Base-by-base conservation (phyloP, 169 alveolate species). In the Cryptosporidium viatorum region DNA sequence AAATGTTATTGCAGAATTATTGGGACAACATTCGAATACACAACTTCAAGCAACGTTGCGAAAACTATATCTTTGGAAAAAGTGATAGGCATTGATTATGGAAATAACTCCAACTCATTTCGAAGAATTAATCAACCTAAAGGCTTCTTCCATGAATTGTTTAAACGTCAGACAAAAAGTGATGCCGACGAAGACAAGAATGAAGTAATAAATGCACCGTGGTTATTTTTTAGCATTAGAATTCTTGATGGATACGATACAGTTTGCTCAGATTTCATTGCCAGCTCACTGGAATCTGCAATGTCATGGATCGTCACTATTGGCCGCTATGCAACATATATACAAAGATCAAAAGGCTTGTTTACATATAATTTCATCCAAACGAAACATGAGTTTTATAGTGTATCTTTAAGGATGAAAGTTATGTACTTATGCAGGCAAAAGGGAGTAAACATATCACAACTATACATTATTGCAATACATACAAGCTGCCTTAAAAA, bases 221-320 rank as follows among this genome's bases (percentile, higher is more conserved):
- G 89, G 89, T 68, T 80, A 6, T 80, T 59, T 80, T 80, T 80
- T 43, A 80, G 80, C 39, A 31, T 80, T 16, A 33, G 89, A 80
- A 43, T 80, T 26, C 68, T 60, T 41, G 75, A 80, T 26, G 52
- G 67, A 18, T 59, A 65, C 48, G 68, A 80, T 43, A 23, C 48
- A 7, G 29, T 8, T 12, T 62, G 65, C 12, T 31, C 65, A 18
- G 89, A 80, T 48, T 80, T 80, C 35, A 48, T 80, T 21, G 89
- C 89, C 45, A 59, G 80, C 10, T 62, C 80, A 26, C 52, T 65
- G n/a, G 69, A 80, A n/a, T 80, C 89, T 37, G 75, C 75, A 41
- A 65, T 65, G 75, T 80, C 89, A 12, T 80, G 89, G 89, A 23
- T 80, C n/a, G 89, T 80, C 6, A 65, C 75, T 29, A 80, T 80